Evolutionary conservation across 1,284 basidiomycete species (phyloP), one percentile per base, ranked within the genome.

Genomic region (Calocybe gambosa): DNA sequence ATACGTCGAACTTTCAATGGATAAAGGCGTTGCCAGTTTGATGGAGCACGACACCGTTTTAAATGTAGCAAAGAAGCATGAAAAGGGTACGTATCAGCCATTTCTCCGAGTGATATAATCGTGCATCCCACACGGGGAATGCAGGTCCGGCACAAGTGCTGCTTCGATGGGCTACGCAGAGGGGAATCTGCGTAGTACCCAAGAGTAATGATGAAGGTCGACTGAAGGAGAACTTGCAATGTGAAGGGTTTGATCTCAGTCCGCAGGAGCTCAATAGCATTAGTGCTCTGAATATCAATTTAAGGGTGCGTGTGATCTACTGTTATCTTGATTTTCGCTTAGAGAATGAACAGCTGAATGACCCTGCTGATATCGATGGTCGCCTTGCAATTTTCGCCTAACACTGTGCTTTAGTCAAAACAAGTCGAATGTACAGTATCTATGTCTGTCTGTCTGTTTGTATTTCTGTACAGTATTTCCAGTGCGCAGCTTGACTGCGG

Each of bases 171-270:
- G 49, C 51, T 6, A 53, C 51, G 15, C 51, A 89, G 60, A 79
- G 78, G 29, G 81, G 78, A 5, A 73, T 91, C 50, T 85, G 84
- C 33, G 85, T 92, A 39, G 79, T 93, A 52, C 89, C 89, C 40
- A 89, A 89, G 71, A 79, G 73, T 48, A 88, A 80, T 65, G 33
- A 43, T 15, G 34, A 61, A 9, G 55, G 65, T 3, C 78, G 83
- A 49, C 61, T 88, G 39, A 56, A 63, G 12, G 64, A 80, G 60
- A 93, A 92, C 67, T 60, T 89, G 50, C 65, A 36, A 13, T 48
- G 39, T 58, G 65, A 70, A 47, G 63, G 64, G 25, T 88, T 90
- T 54, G 67, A 81, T 53, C 69, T 91, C 42, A 64, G 73, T 4
- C 68, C 73, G 4, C 70, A 71, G 3, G 84, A 91, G 49, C 62